Percentiles rank a stretch among this genome's conserved stretches.
These are phyloP conservation scores for Microdochium bolleyi DNA, from an alignment of 2,329 filamentous ascomycete species.

Conservation along the genomic window DNA sequence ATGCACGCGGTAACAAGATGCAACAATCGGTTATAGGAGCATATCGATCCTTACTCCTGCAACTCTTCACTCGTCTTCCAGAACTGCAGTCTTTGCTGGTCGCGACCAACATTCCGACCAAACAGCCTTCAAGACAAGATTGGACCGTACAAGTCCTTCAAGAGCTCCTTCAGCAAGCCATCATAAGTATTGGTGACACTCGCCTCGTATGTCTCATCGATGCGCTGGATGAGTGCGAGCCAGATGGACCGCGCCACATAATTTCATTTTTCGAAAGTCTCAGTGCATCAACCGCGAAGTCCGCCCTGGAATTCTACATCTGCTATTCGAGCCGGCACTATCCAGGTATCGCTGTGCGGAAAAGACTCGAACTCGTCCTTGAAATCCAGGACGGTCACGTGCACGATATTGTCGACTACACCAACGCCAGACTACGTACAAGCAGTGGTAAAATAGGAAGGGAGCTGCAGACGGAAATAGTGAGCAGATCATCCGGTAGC, in stretches of 20 bases:
- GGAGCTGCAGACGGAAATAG: slow-evolving; percentile 19
- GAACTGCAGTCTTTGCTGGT: not conserved
- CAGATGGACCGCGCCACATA: slow-evolving; percentile 1
- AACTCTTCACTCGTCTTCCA: slow-evolving; percentile 10
- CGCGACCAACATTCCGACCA: slow-evolving; percentile 1
- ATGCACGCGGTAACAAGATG: slow-evolving; percentile 1
- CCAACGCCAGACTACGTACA: too few relatives aligned
- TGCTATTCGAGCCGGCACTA: too few relatives aligned
- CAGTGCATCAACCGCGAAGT: too few relatives aligned
- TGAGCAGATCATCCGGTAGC: slow-evolving; percentile 1
- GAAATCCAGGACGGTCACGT: too few relatives aligned
- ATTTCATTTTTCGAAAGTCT: too few relatives aligned
- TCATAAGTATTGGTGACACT: slow-evolving; percentile 1
- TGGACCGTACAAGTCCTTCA: slow-evolving; percentile 5
- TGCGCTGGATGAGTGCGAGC: slow-evolving; percentile 12
- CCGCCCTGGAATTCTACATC: too few relatives aligned
- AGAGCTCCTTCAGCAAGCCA: slow-evolving; percentile 1
- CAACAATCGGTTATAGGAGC: not conserved
- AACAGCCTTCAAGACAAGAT: not conserved
- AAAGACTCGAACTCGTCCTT: too few relatives aligned
- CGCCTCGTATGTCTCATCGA: slow-evolving; percentile 9
- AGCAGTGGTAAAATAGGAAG: not conserved
- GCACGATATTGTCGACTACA: too few relatives aligned
- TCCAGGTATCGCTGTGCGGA: too few relatives aligned
- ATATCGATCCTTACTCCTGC: slow-evolving; percentile 21